A percentile compares a stretch with the other conserved stretches of the same genome.
Conservation (phyloP, 768 basidiomycete genomes). For the Pleurotus pulmonarius region DNA sequence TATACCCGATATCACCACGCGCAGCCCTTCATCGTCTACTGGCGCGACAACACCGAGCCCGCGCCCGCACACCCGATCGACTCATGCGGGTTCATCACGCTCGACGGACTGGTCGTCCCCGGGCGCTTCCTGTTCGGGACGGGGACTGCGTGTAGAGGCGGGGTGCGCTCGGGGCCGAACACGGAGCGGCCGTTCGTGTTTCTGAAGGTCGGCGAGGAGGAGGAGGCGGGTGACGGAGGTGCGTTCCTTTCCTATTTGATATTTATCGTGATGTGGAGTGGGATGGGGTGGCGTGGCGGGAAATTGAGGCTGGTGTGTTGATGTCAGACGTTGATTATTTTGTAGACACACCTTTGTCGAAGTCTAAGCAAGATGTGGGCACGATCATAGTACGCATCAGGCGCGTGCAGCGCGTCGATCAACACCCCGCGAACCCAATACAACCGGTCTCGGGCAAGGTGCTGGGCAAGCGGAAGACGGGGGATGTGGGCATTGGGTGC, state of each 20-base stretch:
- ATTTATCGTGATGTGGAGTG: too few species aligned
- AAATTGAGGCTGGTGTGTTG: not conserved
- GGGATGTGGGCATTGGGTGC: constrained; percentile 47
- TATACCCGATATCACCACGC: too few species aligned
- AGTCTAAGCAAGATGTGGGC: constrained; percentile 38
- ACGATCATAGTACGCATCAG: constrained; percentile 52
- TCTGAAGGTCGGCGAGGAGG: constrained; percentile 35
- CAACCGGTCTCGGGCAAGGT: constrained; percentile 31
- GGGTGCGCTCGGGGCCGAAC: constrained; percentile 43
- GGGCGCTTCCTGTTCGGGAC: constrained; percentile 58
- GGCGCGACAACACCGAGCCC: constrained; percentile 44
- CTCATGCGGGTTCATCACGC: constrained; percentile 56
- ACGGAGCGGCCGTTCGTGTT: constrained; percentile 65
- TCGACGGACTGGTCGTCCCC: constrained; percentile 62
- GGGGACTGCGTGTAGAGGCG: constrained; percentile 51
- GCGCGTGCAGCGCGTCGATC: constrained; percentile 30
- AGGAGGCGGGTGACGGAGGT: constrained; percentile 31
- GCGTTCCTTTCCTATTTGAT: not conserved
- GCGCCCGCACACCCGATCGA: constrained; percentile 23
- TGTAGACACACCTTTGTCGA: not conserved
- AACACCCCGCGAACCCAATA: constrained; percentile 39
- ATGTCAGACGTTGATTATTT: not conserved
- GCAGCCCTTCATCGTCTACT: constrained; percentile 37
- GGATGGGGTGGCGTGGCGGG: not conserved
- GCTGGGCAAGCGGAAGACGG: constrained; percentile 33